phyloP scores from a whole-genome alignment of 306 rosid genomes.

The Citrullus colocynthis region DNA sequence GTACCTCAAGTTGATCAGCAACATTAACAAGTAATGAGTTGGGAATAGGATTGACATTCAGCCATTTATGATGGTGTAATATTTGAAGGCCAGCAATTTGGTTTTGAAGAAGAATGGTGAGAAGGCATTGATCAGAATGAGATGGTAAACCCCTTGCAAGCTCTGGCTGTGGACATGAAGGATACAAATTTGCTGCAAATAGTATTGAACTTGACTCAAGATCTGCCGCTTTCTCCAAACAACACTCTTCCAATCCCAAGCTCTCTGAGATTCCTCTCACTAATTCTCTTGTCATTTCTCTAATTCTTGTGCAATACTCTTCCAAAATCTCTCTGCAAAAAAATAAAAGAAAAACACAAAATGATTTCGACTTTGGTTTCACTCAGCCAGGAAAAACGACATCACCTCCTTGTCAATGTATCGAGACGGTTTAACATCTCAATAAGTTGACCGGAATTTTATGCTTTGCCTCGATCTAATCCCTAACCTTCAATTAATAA shows the following conservation, averaged over 20 bases:
- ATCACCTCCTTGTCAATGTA: too few species aligned
- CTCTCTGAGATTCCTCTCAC: slow-evolving; percentile 37
- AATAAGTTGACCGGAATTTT: too few species aligned
- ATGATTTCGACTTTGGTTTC: too few species aligned
- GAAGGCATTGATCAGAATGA: slow-evolving; percentile 47
- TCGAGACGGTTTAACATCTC: too few species aligned
- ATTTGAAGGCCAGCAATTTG: slow-evolving; percentile 40
- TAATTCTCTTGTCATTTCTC: slow-evolving; percentile 24
- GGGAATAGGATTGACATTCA: slow-evolving; percentile 30
- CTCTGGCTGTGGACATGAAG: slow-evolving; percentile 49
- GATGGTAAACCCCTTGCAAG: slow-evolving; percentile 39
- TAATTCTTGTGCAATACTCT: slow-evolving; percentile 17
- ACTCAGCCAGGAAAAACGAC: too few species aligned
- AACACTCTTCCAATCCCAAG: slow-evolving; percentile 25
- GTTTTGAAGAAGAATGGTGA: slow-evolving; percentile 34
- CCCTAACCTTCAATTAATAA: too few species aligned
- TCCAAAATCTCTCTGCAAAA: slow-evolving; percentile 21
- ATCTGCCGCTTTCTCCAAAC: slow-evolving; percentile 18
- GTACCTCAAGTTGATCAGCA: slow-evolving; percentile 57
- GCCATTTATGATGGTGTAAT: slow-evolving; percentile 28
- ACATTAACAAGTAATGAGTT: slow-evolving; percentile 32
- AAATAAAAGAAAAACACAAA: too few species aligned
- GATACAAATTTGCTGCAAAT: slow-evolving; percentile 34
- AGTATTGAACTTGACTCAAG: slow-evolving; percentile 17
- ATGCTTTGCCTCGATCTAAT: too few species aligned